Base-by-base conservation (phyloP, 352 stramenopile genomes). In the Pythium oligandrum region DNA sequence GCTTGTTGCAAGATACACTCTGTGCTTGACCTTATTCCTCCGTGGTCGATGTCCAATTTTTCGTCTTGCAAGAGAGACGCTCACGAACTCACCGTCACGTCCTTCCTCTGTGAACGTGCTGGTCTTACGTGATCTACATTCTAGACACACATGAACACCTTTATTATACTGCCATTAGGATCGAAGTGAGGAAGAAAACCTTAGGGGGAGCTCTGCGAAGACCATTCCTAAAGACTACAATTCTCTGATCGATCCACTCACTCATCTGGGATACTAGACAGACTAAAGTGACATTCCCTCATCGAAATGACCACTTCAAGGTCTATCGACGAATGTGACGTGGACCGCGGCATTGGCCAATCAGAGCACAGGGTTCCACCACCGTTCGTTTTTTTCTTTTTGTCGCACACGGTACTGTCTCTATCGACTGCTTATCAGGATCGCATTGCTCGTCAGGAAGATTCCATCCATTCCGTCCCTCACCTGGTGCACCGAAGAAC, bases 11-110 rank as follows among this genome's bases (percentile, higher is more conserved):
- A 88, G 75, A 84, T 66, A 90, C 80, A 90, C 80, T 90, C 80
- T 90, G 80, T 90, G 82, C 78, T 84, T 83, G 78, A 76, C 78
- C 82, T 84, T 26, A 26, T 51, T 36, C 48, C 26, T 33, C 57
- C 50, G 67, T 90, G 82, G 80, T 85, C 67, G 66, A 86, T 77
- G 70, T 88, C 77, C 75, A 90, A 86, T 90, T 90, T 89, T 87
- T 86, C 75, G 78, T 51, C 73, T 88, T 88, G 77, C 80, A 44
- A 88, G 59, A 88, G 44, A 9, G 78, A 35, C 44, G 68, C 76
- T 70, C 80, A 59, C 78, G 69, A 77, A 90, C 80, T 90, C 80
- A 90, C 80, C 77, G 73, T 65, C 62, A 64, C 51, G 68, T 48
- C 70, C 65, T 59, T 39, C 44, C 68, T 78, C 68, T 73, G 74